Conservation (phyloP, 306 rosid genomes). For the Luffa acutangula region DNA sequence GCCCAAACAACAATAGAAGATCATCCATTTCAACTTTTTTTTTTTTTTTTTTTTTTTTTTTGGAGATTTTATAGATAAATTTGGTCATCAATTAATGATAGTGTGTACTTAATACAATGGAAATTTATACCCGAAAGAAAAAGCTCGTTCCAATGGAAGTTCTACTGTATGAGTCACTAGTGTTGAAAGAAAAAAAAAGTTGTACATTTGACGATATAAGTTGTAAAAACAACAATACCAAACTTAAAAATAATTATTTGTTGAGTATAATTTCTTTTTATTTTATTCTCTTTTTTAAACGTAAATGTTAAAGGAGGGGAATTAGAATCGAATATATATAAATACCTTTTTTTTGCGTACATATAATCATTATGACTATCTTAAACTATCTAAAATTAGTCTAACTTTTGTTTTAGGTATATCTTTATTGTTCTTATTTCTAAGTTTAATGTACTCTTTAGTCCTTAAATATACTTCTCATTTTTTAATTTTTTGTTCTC, state of each 20-base stretch:
- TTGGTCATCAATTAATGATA: neutral
- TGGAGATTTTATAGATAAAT: neutral
- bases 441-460: no score
- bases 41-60: neutral
- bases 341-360: no score
- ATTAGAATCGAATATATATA: no score
- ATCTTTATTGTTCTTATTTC: no score
- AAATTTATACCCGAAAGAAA: neutral
- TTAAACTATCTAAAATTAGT: no score
- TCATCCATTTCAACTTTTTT: constrained; percentile 16
- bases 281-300: neutral
- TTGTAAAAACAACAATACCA: neutral
- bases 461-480: neutral
- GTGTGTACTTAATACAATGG: constrained; percentile 6
- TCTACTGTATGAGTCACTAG: neutral
- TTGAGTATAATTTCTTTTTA: neutral
- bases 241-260: neutral
- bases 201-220: neutral
- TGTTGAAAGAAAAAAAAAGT: neutral
- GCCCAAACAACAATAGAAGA: constrained; percentile 33
- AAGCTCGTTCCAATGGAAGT: neutral
- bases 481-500: neutral
- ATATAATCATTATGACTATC: no score
- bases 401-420: no score
- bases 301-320: no score